These are phyloP conservation scores for Plantago lanceolata DNA, from an alignment of 305 asterid genomes.

Conservation along the genomic window DNA sequence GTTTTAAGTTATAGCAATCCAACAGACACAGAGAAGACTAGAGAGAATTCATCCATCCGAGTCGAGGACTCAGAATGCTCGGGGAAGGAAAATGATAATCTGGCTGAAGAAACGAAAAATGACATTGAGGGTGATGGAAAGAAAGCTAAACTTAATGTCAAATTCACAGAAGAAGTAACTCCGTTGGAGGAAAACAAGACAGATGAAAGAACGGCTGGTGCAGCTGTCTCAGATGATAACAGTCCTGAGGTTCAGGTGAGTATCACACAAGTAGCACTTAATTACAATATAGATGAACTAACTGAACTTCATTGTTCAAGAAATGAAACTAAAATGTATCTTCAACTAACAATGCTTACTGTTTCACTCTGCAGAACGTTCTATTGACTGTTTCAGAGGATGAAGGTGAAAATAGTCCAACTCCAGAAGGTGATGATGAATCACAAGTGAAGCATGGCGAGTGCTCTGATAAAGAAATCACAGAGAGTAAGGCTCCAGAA, in stretches of 20 bases:
- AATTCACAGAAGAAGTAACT: slow-evolving; percentile 17
- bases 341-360: not conserved
- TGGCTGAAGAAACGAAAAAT: slow-evolving; percentile 25
- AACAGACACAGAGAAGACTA: slow-evolving; percentile 19
- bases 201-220: slow-evolving; percentile 19
- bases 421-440: slow-evolving; percentile 18
- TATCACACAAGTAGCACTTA: slow-evolving; percentile 1
- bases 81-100: slow-evolving; percentile 20
- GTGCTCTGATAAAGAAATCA: slow-evolving; percentile 20
- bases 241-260: slow-evolving; percentile 26
- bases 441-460: slow-evolving; percentile 20
- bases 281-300: not conserved
- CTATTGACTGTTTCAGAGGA: slow-evolving; percentile 19
- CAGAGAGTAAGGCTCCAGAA: slow-evolving; percentile 24
- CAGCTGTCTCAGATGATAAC: slow-evolving; percentile 21
- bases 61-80: slow-evolving; percentile 25
- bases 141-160: slow-evolving; percentile 6
- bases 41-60: slow-evolving; percentile 18
- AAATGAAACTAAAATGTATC: not conserved
- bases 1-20: slow-evolving; percentile 13
- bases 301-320: not conserved
- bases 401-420: slow-evolving; percentile 19
- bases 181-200: slow-evolving; percentile 23
- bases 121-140: slow-evolving; percentile 25
- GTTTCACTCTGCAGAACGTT: slow-evolving; percentile 21